Conservation (phyloP, 257 asterid species). For the Thymus mandschuricus region DNA sequence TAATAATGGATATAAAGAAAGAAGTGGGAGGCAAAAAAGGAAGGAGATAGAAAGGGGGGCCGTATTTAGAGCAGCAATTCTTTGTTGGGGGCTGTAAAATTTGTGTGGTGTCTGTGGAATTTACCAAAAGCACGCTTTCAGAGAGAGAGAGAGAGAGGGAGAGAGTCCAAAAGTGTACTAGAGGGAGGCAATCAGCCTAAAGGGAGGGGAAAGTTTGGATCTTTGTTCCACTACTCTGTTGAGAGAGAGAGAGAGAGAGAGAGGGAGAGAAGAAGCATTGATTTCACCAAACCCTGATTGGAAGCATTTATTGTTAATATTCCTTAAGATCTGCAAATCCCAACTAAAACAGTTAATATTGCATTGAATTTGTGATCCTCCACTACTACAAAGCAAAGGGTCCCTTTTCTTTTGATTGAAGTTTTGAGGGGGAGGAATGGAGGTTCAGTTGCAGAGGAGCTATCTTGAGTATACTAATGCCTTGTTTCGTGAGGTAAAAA, state of each 20-base stretch:
- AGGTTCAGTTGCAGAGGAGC: slow-evolving; percentile 71
- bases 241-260: background rate
- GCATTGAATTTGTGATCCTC: slow-evolving; percentile 1
- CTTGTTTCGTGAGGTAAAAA: slow-evolving; percentile 65
- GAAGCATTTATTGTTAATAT: slow-evolving; percentile 42
- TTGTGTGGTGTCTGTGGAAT: slow-evolving; percentile 9
- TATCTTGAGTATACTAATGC: slow-evolving; percentile 56
- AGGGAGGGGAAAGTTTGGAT: slow-evolving; percentile 35
- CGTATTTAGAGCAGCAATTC: slow-evolving; percentile 18
- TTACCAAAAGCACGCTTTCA: slow-evolving; percentile 9
- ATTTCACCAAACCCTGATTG: slow-evolving; percentile 38
- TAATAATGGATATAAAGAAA: slow-evolving; percentile 15
- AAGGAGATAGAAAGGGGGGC: slow-evolving; percentile 24
- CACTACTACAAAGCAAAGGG: background rate
- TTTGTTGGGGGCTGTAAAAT: slow-evolving; percentile 33
- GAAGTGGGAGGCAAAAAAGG: slow-evolving; percentile 31
- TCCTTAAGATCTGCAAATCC: slow-evolving; percentile 39
- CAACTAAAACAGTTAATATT: slow-evolving; percentile 29
- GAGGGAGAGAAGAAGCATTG: background rate
- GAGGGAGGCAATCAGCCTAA: slow-evolving; percentile 24
- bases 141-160: slow-evolving; percentile 3
- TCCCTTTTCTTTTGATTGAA: slow-evolving; percentile 3
- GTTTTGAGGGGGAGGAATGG: slow-evolving; percentile 43
- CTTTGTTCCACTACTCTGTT: slow-evolving; percentile 17
- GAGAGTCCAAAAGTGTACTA: slow-evolving; percentile 25